Evolutionary conservation across 306 rosid genomes (phyloP), one percentile per base, ranked within the genome.

Genomic region (Nissolia schottii): DNA sequence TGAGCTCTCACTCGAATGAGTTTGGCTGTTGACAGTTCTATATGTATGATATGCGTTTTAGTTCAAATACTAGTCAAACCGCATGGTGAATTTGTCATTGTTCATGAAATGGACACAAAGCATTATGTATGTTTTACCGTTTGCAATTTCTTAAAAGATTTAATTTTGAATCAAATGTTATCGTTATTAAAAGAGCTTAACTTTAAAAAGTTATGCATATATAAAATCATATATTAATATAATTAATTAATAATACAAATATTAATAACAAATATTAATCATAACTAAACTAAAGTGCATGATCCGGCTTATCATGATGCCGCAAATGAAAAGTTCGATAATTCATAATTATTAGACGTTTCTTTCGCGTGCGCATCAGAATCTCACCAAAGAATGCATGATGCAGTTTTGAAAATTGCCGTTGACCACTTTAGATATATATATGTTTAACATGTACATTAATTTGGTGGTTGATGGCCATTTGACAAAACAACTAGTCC

Each of bases 311-410:
- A 14, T 41, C 49, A 14, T 28, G n/a, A 20, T 31, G 13, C 16
- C 3, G n/a, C 22, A 43, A 27, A 68, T 69, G 37, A 38, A 46
- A 40, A 46, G 13, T 71, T 43, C 23, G 34, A 78, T n/a, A n/a
- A n/a, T n/a, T 54, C 46, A 64, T 71, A 45, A 64, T 71, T 43
- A 78, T 50, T 69, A 49, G 38, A n/a, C n/a, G n/a, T 60, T 11
- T 32, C 10, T 32, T 45, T 51, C 69, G 61, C 67, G 56, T 72
- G 67, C 79, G 70, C 79, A 43, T 55, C 40, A 65, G 58, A 79
- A 79, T 73, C 79, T 70, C 65, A 79, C 64, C 79, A 7, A 71
- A 63, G 55, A 27, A 6, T 3, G 4, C 61, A 73, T 46, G 13
- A 73, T 57, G 19, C 62, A 15, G 10, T 5, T 43, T 56, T 56